Evolutionary conservation across 2,329 filamentous ascomycete species (phyloP).

Genomic region (Xylariales sp.): DNA sequence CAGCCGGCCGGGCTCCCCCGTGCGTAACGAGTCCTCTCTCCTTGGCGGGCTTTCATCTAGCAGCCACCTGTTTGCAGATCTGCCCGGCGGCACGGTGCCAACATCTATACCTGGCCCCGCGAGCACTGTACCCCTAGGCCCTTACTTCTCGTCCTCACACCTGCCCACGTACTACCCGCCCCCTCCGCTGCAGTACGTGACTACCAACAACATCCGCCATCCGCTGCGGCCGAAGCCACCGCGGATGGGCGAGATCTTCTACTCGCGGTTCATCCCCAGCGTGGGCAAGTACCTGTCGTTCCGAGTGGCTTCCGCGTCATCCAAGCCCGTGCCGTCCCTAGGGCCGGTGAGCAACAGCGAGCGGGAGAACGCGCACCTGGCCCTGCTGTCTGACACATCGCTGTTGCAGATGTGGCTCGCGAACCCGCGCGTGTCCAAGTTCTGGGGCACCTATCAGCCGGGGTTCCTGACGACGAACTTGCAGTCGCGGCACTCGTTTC

Average conservation of each 20-base stretch:
- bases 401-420: conserved; percentile 87
- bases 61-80: conserved; percentile 23
- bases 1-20: conserved; percentile 52
- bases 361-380: conserved; percentile 35
- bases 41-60: conserved; percentile 19
- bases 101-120: conserved; percentile 26
- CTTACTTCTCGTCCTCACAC: conserved; percentile 78
- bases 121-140: conserved; percentile 51
- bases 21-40: conserved; percentile 25
- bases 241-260: conserved; percentile 86
- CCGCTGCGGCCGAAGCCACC: conserved; percentile 85
- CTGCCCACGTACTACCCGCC: conserved; percentile 90
- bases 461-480: conserved; percentile 65
- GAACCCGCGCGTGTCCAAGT: conserved; percentile 74
- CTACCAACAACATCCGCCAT: conserved; percentile 75
- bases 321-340: conserved; percentile 58
- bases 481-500: conserved; percentile 72
- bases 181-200: conserved; percentile 73
- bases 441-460: conserved; percentile 70
- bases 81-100: conserved; percentile 34
- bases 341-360: conserved; percentile 49
- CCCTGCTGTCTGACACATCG: conserved; percentile 43
- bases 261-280: conserved; percentile 80
- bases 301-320: conserved; percentile 70
- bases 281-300: conserved; percentile 83